Percentiles rank a stretch among this genome's conserved stretches.
Conservation (phyloP, 257 asterid genomes). For the Paulownia fortunei region DNA sequence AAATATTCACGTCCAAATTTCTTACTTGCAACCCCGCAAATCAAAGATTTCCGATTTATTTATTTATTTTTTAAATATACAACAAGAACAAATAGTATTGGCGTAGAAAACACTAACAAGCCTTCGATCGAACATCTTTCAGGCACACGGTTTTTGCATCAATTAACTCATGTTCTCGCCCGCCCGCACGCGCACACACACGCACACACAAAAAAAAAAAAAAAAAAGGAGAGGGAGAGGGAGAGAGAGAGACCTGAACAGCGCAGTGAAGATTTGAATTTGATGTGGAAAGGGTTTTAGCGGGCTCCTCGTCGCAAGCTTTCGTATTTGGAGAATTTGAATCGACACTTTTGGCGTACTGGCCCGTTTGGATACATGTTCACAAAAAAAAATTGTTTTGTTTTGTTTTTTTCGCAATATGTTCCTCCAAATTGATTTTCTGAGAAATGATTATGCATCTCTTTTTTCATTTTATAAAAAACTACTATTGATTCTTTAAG, state of each 20-base stretch:
- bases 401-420: too few relatives aligned
- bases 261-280: not conserved
- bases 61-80: too few relatives aligned
- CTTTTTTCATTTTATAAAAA: too few relatives aligned
- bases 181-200: not conserved
- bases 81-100: not conserved
- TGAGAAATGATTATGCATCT: not conserved
- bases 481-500: too few relatives aligned
- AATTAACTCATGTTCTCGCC: not conserved
- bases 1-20: not conserved
- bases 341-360: not conserved
- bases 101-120: not conserved
- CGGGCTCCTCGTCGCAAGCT: not conserved
- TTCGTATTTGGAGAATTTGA: not conserved
- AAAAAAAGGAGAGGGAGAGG: not conserved
- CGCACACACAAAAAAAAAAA: not conserved
- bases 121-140: not conserved
- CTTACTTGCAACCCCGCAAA: not conserved
- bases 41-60: not conserved
- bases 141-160: not conserved
- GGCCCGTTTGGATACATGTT: not conserved
- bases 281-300: not conserved
- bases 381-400: not conserved
- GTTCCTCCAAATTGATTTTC: not conserved
- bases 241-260: constrained; percentile 3